Evolutionary conservation across 2,329 filamentous ascomycete genomes (phyloP), one percentile per base, ranked within the genome.

Genomic region (Emergomyces pasteurianus): DNA sequence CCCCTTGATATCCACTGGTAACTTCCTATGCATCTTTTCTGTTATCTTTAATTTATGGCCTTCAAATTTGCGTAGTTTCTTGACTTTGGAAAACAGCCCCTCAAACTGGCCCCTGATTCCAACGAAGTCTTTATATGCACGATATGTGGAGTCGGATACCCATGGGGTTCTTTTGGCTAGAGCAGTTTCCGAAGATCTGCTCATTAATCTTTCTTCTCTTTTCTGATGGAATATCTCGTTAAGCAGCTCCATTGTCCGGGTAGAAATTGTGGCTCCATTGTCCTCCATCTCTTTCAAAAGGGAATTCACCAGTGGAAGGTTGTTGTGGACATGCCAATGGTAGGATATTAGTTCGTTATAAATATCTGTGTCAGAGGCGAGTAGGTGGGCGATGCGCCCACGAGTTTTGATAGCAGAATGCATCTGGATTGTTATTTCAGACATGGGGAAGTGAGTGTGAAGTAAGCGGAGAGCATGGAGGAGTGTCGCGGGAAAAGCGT

Each of bases 281-380:
- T 72, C 66, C 56, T 77, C 71, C 77, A 79, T 79, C 54, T 79
- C 76, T 28, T 67, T 66, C 10, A 78, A 66, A 10, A 78, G 67
- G 1, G 69, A 66, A 2, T 75, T 67, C 36, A 79, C 71, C 18
- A 69, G 71, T 6, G 71, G 69, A 1, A 79, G 65, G 52, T 78
- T 74, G 7, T 71, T 72, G 58, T 74, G 74, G 5, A 72, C 71
- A 46, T 68, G 66, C 77, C 77, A 79, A 61, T 73, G 69, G 61
- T 76, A 74, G 46, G 70, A 68, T 36, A 79, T 71, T 62, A 78
- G 65, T 49, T 77, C 75, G 63, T 78, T 77, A 66, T 75, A 79
- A 26, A 79, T 71, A 1, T 68, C 69, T 0, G 71, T 70, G 8
- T 73, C 75, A 16, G 73, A 71, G 14, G 75, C 77, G 4, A 79